phyloP scores from a whole-genome alignment of 768 basidiomycete species.

The Mycena olivaceomarginata region DNA sequence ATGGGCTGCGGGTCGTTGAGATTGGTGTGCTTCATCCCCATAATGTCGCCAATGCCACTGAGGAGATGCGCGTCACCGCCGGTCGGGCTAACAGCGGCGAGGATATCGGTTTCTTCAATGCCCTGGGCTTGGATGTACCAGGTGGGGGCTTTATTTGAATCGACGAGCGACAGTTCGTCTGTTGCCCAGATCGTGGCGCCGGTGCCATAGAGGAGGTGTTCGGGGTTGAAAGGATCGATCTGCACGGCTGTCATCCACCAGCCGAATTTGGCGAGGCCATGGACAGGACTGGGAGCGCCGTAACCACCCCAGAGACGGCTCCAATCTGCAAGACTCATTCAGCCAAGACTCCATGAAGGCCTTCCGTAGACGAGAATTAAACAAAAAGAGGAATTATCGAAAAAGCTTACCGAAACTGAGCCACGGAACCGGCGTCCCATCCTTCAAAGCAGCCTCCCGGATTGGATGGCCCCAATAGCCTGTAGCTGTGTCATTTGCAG shows the following conservation, averaged over 20 bases:
- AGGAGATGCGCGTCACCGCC: slow-evolving; percentile 22
- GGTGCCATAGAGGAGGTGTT: slow-evolving; percentile 25
- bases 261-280: slow-evolving; percentile 25
- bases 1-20: slow-evolving; percentile 20
- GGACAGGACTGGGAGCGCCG: slow-evolving; percentile 18
- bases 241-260: slow-evolving; percentile 27
- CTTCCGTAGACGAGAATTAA: slow-evolving; percentile 11
- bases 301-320: slow-evolving; percentile 25
- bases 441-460: slow-evolving; percentile 26
- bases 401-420: slow-evolving; percentile 27
- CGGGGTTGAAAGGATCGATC: slow-evolving; percentile 26
- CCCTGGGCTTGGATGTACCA: slow-evolving; percentile 25
- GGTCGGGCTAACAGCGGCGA: slow-evolving; percentile 24
- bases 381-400: slow-evolving; percentile 5
- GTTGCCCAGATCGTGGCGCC: slow-evolving; percentile 23
- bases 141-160: slow-evolving; percentile 21
- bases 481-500: slow-evolving; percentile 22
- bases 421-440: slow-evolving; percentile 22
- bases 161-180: slow-evolving; percentile 21
- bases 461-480: slow-evolving; percentile 27
- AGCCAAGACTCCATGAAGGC: slow-evolving; percentile 22
- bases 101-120: slow-evolving; percentile 25
- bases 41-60: slow-evolving; percentile 25
- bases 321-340: slow-evolving; percentile 23
- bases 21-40: slow-evolving; percentile 23